Base-by-base conservation (phyloP, 768 basidiomycete species). In the Piloderma croceum region DNA sequence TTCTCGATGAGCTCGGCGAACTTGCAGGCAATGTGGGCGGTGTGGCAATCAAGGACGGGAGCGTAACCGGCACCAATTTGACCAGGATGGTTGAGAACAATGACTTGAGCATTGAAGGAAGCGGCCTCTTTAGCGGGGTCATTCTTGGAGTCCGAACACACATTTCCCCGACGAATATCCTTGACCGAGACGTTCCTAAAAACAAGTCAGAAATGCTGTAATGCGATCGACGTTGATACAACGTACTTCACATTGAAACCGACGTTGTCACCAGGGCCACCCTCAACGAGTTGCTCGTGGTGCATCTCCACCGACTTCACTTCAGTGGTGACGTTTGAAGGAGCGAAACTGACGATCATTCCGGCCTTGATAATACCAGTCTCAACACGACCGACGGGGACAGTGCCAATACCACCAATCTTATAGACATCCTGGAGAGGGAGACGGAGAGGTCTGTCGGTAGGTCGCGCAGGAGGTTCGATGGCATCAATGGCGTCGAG, bases 261-360 rank as follows among this genome's bases (percentile, higher is more conserved):
- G 63, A 99, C 94, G 70, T 99, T 99, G 81, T 99, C 96, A 77
- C 96, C 96, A 46, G 96, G 96, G 49, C 73, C 51, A 73, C 94
- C 96, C 69, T 89, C 76, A 64, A 75, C 82, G 67, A 99, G 92
- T 70, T 93, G 90, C 66, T 93, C 90, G 81, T 93, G 92, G 64
- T 94, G 92, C 94, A 97, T 97, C 74, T 97, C 93, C 67, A 96
- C 92, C 57, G 96, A 98, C 84, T 98, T 98, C 79, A 99, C 96
- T 90, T 99, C 96, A 73, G 96, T 99, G 70, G 92, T 97, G 60
- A 99, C 94, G 73, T 91, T 92, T 48, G 91, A 67, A 47, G 94
- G 94, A 52, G 94, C 94, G 64, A 98, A 99, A 63, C 73, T 81
- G 67, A 96, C 96, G 57, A 99, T 76, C 94, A 98, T 99, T 68